Base-by-base conservation (phyloP, 768 basidiomycete species). In the Termitomyces sp. region DNA sequence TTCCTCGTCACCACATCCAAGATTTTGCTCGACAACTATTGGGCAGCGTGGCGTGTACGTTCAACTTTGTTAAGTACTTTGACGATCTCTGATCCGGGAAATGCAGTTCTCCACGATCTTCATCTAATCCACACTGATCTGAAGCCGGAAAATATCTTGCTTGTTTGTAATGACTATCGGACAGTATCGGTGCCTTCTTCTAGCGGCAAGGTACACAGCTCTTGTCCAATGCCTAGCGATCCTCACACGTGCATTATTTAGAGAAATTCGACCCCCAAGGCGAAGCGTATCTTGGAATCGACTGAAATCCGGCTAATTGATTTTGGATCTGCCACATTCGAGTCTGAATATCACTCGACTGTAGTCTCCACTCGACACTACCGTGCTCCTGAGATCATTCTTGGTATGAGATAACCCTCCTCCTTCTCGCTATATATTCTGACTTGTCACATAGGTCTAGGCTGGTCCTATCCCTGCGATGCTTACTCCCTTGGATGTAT, bases 331-430 rank as follows among this genome's bases (percentile, higher is more conserved):
- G 97, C 97, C 2, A 99, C 97, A 2, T 98, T 98, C 65, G 92
- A 98, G 67, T 84, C 91, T 65, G 97, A 99, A 71, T 98, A 98
- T 71, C 97, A 99, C 70, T 98, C 96, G 1, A 93, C 91, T 2
- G 97, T 99, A 25, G 97, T 99, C 53, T 96, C 90, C 35, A 99
- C 97, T 12, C 86, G 97, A 53, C 97, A 99, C 74, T 99, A 99
- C 67, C 90, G 97, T 59, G 97, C 97, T 11, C 97, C 97, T 4
- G 97, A 99, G 77, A 98, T 99, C 71, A 99, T 99, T 59, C 82
- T 98, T 53, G 94, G 96, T 96, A 60, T 60, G 84, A 73, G 27
- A 5, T 25, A 7, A 3, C 12, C 11, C 48, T 46, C 29, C 59
- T 46, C 48, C 40, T 21, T 51, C 53, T 7, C n/a, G 7, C n/a